Evolutionary conservation across 148 eudicot genomes (phyloP).

Genomic region (Persicaria tinctoria): DNA sequence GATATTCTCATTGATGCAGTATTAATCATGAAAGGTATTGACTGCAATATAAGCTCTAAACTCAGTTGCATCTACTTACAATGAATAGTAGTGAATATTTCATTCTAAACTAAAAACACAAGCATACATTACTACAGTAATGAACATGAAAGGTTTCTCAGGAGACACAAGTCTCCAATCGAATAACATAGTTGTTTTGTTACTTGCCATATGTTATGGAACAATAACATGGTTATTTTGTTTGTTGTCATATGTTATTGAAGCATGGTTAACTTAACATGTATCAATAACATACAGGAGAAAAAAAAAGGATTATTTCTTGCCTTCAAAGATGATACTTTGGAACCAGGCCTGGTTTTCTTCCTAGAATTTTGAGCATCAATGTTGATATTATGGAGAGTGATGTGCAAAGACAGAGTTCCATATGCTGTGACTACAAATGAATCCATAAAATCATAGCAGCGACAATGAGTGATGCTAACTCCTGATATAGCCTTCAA

Average conservation of each 20-base stretch:
- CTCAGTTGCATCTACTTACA: neutral
- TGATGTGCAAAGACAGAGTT: slow-evolving; percentile 56
- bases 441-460: slow-evolving; percentile 53
- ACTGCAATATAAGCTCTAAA: neutral
- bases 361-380: slow-evolving; percentile 21
- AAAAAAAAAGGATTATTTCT: slow-evolving; percentile 21
- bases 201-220: neutral
- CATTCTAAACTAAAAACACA: neutral
- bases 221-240: neutral
- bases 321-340: slow-evolving; percentile 35
- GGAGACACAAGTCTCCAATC: neutral
- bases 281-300: neutral
- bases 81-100: neutral
- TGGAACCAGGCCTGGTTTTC: slow-evolving; percentile 21
- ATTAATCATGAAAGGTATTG: neutral
- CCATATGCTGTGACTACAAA: slow-evolving; percentile 55
- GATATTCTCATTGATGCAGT: neutral
- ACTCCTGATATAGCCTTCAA: slow-evolving; percentile 71
- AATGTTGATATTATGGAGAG: slow-evolving; percentile 38
- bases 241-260: neutral
- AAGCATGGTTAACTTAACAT: neutral
- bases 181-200: neutral
- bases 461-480: slow-evolving; percentile 50
- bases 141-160: neutral
- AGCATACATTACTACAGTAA: neutral